Base-by-base conservation (phyloP, 805 yeast species). In the Komagataella pseudopastoris region DNA sequence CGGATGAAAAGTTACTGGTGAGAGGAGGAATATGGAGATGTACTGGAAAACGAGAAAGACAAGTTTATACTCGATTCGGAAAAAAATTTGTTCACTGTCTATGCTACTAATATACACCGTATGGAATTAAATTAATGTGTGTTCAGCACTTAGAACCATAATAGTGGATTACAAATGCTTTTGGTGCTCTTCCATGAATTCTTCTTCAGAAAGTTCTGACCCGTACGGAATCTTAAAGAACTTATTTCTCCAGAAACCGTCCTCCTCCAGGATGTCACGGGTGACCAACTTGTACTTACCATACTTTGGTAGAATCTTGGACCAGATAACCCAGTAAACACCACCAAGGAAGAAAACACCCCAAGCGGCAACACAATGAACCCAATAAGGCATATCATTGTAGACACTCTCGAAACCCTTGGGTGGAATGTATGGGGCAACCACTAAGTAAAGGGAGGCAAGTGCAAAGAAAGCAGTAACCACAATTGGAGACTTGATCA, bases 351-450 rank as follows among this genome's bases (percentile, higher is more conserved):
- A 83, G 58, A 83, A 81, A 48, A 86, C 72, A 56, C 84, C 89
- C 81, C 88, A 77, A 10, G 89, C 82, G n/a, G 84, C 87, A 49
- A 85, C 93, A 62, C 88, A 81, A 63, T 57, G 60, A 4, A 56
- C 46, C 74, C 80, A 86, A 68, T 86, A 86, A 24, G 95, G 95
- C 59, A 86, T 69, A 49, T 63, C 56, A n/a, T 77, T 65, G 71
- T 86, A 86, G 51, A 86, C 89, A 44, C 75, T 71, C 66, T 84
- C 83, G 43, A 83, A 85, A 17, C 60, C 71, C 18, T 71, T 61
- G 49, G 95, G 95, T 47, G 93, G 88, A 55, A 86, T 74, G 62
- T 83, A 86, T 49, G 95, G 95, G 36, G 91, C 90, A 52, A 78
- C 76, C 51, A 85, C 74, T 59, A 86, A 71, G 62, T 85, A 86